Conservation (phyloP, 495 filamentous ascomycete genomes). For the Gamarada debralockiae region DNA sequence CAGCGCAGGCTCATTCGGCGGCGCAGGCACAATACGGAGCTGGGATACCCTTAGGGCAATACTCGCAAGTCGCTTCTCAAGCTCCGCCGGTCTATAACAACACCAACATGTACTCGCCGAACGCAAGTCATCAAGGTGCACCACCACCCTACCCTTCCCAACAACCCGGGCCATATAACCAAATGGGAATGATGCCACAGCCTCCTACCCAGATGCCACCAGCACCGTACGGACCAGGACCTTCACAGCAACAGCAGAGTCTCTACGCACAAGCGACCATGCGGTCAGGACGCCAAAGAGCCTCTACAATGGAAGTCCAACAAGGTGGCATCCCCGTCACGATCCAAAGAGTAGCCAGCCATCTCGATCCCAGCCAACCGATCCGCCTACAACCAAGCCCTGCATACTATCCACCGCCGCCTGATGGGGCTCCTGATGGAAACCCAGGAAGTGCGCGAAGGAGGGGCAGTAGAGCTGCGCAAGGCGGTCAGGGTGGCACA, state of each 20-base stretch:
- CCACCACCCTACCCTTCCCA: conserved; percentile 81
- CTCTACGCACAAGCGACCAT: conserved; percentile 85
- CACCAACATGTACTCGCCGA: conserved; percentile 68
- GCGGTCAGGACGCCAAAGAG: conserved; percentile 79
- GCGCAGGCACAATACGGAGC: conserved; percentile 16
- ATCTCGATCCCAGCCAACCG: conserved; percentile 91
- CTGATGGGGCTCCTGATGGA: conserved; percentile 67
- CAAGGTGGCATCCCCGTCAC: conserved; percentile 86
- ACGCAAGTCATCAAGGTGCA: conserved; percentile 55
- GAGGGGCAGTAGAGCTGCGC: conserved; percentile 70
- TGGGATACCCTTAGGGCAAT: conserved; percentile 33
- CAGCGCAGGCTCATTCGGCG: conserved; percentile 35
- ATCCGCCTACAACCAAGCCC: conserved; percentile 94
- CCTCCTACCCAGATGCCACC: conserved; percentile 56
- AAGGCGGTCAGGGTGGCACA: conserved; percentile 43
- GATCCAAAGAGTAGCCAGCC: conserved; percentile 94
- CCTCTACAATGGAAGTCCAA: conserved; percentile 93
- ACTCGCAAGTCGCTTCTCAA: conserved; percentile 36
- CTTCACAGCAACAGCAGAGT: conserved; percentile 43
- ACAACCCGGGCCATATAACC: conserved; percentile 61
- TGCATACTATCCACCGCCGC: conserved; percentile 95
- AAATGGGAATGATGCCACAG: conserved; percentile 67
- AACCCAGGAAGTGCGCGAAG: conserved; percentile 61
- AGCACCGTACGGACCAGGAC: conserved; percentile 51
- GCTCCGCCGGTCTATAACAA: conserved; percentile 72